Evolutionary conservation across 257 asterid species (phyloP), one percentile per base, ranked within the genome.

Genomic region (Lantana camara): DNA sequence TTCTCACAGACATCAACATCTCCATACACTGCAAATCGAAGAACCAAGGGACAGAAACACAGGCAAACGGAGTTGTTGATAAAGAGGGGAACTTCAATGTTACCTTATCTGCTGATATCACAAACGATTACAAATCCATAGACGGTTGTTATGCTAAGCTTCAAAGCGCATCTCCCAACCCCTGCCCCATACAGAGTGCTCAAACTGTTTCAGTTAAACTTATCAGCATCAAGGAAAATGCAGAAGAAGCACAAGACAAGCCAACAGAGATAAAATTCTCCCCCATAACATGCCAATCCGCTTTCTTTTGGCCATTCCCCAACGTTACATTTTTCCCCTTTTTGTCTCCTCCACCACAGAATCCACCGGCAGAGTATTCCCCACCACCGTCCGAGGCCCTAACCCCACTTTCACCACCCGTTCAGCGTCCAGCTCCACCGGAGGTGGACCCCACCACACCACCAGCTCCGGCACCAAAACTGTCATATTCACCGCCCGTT

Each of bases 261-360:
- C 67, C 63, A 3, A 74, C 48, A 0, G 34, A 21, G 7, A 38
- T 76, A 30, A 32, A 69, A 27, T 77, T 79, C 60, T 79, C 85
- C 7, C 82, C 85, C 8, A 9, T 44, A 1, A 66, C 78, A 21
- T 82, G 89, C 75, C 79, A 82, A 69, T 77, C 88, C 7, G 75
- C 76, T 34, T 65, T 74, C 63, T 72, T 77, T 66, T 74, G 79
- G 73, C 78, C 79, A 0, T 44, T 44, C 17, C n/a, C 77, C 16
- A 76, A 72, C 38, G 51, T 71, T 16, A 66, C 75, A 22, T 64
- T 64, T 48, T 58, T 66, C 70, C 79, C 68, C 41, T 1, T 41
- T n/a, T 12, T 19, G 48, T 72, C 71, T 17, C 76, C 71, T 17
- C 58, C 62, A 38, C 54, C 69, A 9, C 45, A 10, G 49, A 27